Evolutionary conservation across 2,329 filamentous ascomycete species (phyloP), one percentile per base, ranked within the genome.

Genomic region (Cercospora sesami): DNA sequence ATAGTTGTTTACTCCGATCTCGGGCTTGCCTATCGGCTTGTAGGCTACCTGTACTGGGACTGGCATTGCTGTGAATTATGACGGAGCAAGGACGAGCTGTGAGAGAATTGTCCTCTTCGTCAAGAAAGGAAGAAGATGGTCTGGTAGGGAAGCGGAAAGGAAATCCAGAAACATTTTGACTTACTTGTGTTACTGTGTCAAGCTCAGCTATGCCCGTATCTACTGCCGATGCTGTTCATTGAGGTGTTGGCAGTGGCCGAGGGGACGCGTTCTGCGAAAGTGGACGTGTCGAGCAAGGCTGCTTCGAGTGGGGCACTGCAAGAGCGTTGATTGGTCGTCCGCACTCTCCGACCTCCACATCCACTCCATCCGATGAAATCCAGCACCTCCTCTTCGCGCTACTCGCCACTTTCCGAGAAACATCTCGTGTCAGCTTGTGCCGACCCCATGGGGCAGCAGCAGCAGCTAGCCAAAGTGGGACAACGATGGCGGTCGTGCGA

Each of bases 1-100:
- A 60, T 83, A 83, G 68, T 79, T 79, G 69, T 82, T 83, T 33
- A 79, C 76, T 26, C 80, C 81, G 2, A 78, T 65, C 21, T 78
- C 75, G 16, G 81, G 79, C 68, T 77, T 73, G 18, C 66, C 78
- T 23, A 79, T 79, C 10, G 73, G 77, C 68, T 74, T 73, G 68
- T 68, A 70, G 18, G 71, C 70, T 39, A 72, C 64, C 18, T 71
- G 68, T 4, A 69, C 58, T 16, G 68, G 65, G 10, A 62, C 65
- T 8, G 65, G 65, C 67, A 67, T 69, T 64, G 45, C 14, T 26
- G 31, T 21, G 8, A 53, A 26, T 10, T 6, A 28, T n/a, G 53
- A 16, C 3, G n/a, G 23, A 18, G n/a, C 1, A 1, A 28, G 30
- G 45, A 16, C 33, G 28, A 5, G 53, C 30, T 33, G 12, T 30